Evolutionary conservation across 2,329 filamentous ascomycete genomes (phyloP), one percentile per base, ranked within the genome.

Genomic region (Plenodomus lindquistii): DNA sequence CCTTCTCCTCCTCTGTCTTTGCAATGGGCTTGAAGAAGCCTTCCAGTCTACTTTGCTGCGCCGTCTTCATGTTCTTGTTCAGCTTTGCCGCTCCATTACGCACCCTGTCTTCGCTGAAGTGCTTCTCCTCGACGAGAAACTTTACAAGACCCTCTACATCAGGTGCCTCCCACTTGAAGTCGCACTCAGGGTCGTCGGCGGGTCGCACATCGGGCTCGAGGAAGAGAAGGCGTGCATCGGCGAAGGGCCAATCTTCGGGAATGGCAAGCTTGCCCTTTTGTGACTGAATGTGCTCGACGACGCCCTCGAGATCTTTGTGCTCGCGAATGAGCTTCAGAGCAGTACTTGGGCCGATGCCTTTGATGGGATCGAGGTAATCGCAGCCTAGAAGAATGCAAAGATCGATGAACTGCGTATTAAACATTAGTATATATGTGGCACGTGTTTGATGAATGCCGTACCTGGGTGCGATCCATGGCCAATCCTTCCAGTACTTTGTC

Each of bases 91-190:
- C 92, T 21, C 82, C 93, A 37, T 81, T 84, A 31, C 92, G 84
- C 8, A 99, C 94, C 16, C 94, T 83, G 68, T 99, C 94, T 71
- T 99, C 95, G 22, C 86, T 96, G 80, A 99, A 99, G 1, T 92
- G 94, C 77, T 99, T 99, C 68, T 97, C 94, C 5, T 85, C 85
- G 3, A 96, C 94, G 2, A 99, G 78, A 73, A 90, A 99, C 62
- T 94, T 83, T 55, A 99, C 84, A 0, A 99, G 82, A 0, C 91
- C 93, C 2, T 97, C 91, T 1, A 94, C 80, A 64, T 99, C 92
- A 3, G 94, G 94, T 50, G 86, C 87, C 37, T 97, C 91, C 94
- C 95, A 99, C 74, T 96, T 97, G 80, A 97, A 96, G 70, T 99
- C 91, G 73, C 92, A 97, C 11, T 91, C 85, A 0, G 89, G 85